A percentile compares a stretch with the other conserved stretches of the same genome.
phyloP scores from a whole-genome alignment of 2,329 filamentous ascomycete genomes.

The Aspergillus flavus region DNA sequence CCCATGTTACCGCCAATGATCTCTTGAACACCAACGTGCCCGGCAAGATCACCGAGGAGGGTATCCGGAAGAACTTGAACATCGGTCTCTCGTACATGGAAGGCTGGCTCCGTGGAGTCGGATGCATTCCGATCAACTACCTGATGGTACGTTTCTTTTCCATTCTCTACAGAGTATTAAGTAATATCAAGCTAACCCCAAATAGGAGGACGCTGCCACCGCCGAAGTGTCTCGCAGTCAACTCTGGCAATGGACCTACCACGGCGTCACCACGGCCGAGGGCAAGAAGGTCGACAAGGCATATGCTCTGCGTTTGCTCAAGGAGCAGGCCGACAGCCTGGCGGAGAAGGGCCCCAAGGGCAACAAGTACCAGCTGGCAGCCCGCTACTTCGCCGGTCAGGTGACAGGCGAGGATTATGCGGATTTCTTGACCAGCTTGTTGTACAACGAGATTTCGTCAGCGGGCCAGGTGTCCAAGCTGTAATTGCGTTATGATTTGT shows the following conservation, averaged over 20 bases:
- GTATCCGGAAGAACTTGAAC: conserved; percentile 96
- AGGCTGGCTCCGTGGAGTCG: conserved; percentile 91
- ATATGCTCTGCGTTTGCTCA: conserved; percentile 82
- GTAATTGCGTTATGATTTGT: conserved; percentile 38
- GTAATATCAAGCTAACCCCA: conserved; percentile 1
- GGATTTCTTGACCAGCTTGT: conserved; percentile 84
- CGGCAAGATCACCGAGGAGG: conserved; percentile 86
- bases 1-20: conserved; percentile 82
- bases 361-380: conserved; percentile 88
- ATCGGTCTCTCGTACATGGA: conserved; percentile 99
- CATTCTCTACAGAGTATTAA: neutral
- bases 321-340: conserved; percentile 80
- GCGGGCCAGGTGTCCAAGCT: conserved; percentile 70
- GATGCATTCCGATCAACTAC: conserved; percentile 96
- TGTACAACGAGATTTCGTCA: conserved; percentile 66
- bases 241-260: conserved; percentile 92
- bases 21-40: conserved; percentile 98
- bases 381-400: conserved; percentile 89
- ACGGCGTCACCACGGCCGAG: conserved; percentile 74
- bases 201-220: conserved; percentile 84
- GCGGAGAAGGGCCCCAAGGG: conserved; percentile 75
- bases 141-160: conserved; percentile 66
- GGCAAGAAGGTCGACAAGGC: conserved; percentile 92
- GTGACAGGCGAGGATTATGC: conserved; percentile 97
- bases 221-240: conserved; percentile 94